Evolutionary conservation across 306 rosid genomes (phyloP).

Genomic region (Prinsepia uniflora): DNA sequence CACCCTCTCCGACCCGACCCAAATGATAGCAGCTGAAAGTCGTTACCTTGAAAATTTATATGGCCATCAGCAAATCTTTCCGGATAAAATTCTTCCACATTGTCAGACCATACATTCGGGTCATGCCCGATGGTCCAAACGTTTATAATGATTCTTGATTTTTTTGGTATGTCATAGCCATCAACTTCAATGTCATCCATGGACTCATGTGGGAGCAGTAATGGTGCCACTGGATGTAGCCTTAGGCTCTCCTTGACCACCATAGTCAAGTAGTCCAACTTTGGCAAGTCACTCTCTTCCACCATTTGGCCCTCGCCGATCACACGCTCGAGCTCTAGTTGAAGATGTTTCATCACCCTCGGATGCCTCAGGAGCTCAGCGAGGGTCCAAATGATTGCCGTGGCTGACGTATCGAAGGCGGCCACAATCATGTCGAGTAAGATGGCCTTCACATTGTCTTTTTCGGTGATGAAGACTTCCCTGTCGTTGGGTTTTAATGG

Average conservation of each 20-base stretch:
- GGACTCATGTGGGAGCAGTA: constrained; percentile 15
- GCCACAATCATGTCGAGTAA: constrained; percentile 26
- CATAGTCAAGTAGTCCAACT: constrained; percentile 27
- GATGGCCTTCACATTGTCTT: constrained; percentile 39
- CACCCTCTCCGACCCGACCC: background rate
- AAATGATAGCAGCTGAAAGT: background rate
- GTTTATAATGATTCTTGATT: constrained; percentile 19
- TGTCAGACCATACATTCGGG: constrained; percentile 3
- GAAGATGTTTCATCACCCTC: constrained; percentile 20
- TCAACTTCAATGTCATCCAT: constrained; percentile 13
- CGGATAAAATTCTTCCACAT: background rate
- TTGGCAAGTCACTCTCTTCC: constrained; percentile 33
- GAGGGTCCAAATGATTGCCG: constrained; percentile 31
- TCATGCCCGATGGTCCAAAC: constrained; percentile 35
- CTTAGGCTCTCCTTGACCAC: constrained; percentile 41
- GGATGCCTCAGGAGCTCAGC: constrained; percentile 40
- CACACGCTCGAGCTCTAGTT: constrained; percentile 30
- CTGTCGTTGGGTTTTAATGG: background rate
- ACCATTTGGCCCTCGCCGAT: constrained; percentile 30
- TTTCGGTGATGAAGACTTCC: constrained; percentile 5
- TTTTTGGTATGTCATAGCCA: constrained; percentile 21
- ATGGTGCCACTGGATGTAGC: constrained; percentile 31
- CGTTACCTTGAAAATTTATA: background rate
- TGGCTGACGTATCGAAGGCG: constrained; percentile 17
- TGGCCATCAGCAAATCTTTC: background rate